Evolutionary conservation across 306 rosid genomes (phyloP).

Genomic region (Trifolium pratense): DNA sequence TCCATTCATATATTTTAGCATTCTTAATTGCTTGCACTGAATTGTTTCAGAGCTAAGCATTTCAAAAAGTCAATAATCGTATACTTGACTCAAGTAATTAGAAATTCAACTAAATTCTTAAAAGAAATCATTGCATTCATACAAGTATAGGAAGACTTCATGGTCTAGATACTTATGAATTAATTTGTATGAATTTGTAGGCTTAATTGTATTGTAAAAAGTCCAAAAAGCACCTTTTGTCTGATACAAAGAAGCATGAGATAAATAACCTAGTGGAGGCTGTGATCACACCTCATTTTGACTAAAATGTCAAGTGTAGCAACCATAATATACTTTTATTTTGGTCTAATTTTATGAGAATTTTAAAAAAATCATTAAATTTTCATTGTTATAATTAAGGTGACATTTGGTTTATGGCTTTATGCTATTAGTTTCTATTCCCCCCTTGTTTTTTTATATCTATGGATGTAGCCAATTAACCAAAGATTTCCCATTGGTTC

Average conservation of each 20-base stretch:
- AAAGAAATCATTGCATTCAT: not conserved
- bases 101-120: conserved; percentile 20
- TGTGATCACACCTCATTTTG: not conserved
- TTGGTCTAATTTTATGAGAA: not conserved
- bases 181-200: not conserved
- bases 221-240: not conserved
- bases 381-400: too few relatives aligned
- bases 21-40: not conserved
- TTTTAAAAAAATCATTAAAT: too few relatives aligned
- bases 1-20: not conserved
- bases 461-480: not conserved
- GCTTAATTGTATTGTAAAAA: not conserved
- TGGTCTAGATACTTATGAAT: not conserved
- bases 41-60: not conserved
- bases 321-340: not conserved
- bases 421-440: not conserved
- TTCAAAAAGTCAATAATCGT: not conserved
- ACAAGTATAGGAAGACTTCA: not conserved
- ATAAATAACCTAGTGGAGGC: not conserved
- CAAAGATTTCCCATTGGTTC: not conserved
- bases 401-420: too few relatives aligned
- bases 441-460: not conserved
- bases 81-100: not conserved
- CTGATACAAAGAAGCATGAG: not conserved
- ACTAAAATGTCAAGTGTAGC: not conserved